Percentiles rank a stretch among this genome's conserved stretches.
Evolutionary conservation across 306 rosid species (phyloP).

Genomic region (Rosa rugosa): DNA sequence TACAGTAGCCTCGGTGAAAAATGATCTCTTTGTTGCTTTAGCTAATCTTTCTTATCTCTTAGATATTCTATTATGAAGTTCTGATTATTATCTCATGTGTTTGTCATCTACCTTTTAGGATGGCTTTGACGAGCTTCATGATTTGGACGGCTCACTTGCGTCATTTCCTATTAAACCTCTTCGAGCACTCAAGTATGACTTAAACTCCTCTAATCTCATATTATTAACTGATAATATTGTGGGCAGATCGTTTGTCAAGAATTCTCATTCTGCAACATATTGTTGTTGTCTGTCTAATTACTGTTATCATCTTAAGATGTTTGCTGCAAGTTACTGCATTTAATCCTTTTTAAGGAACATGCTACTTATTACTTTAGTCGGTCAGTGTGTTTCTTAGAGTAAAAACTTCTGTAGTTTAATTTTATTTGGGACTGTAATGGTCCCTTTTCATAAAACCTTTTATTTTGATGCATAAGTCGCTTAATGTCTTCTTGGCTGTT

Average conservation of each 20-base stretch:
- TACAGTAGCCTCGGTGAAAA: constrained; percentile 29
- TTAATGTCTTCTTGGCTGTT: neutral
- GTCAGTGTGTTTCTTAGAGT: neutral
- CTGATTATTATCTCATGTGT: constrained; percentile 15
- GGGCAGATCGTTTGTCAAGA: neutral
- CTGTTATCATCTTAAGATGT: neutral
- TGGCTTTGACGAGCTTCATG: constrained; percentile 62
- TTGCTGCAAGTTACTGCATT: neutral
- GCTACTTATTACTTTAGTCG: neutral
- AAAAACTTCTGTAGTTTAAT: neutral
- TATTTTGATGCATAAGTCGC: neutral
- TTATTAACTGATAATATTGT: neutral
- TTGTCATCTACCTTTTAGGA: constrained; percentile 53
- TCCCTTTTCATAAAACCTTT: neutral
- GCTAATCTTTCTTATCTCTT: neutral
- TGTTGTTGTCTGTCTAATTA: neutral
- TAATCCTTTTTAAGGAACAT: neutral
- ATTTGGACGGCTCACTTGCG: constrained; percentile 82
- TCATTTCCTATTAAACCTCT: constrained; percentile 89
- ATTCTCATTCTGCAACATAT: neutral
- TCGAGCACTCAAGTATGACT: constrained; percentile 81
- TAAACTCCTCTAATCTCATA: neutral
- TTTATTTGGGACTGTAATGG: neutral
- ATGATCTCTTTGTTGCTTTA: constrained; percentile 10
- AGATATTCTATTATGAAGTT: constrained; percentile 21